Base-by-base conservation (phyloP, 1,139 yeast genomes). In the Pichia sp. region DNA sequence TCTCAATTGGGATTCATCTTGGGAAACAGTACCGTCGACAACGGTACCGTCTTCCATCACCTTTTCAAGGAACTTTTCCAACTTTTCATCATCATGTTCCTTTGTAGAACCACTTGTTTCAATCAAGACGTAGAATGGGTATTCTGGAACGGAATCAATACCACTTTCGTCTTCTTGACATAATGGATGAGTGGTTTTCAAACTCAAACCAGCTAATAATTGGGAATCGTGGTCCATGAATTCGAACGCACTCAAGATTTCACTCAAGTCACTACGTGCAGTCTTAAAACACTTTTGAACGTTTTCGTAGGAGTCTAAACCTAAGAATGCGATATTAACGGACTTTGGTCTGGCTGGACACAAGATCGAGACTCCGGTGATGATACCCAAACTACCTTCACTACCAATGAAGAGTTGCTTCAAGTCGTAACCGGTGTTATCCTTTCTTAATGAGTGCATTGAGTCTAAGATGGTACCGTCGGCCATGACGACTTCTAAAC, bases 81-180 rank as follows among this genome's bases (percentile, higher is more conserved):
- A 71, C 64, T 86, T 85, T 54, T 77, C 85, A 65, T 83, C 86
- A 60, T 86, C 93, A 32, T 85, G 94, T 37, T 86, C 95, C 59
- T 85, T 84, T 66, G 84, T 85, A 6, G 97, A 89, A 11, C 99
- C 99, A 19, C 94, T 82, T 9, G 97, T 91, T 71, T 93, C 99
- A 57, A 93, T 89, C 55, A 93, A 75, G 4, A 91, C 82, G 63
- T 90, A 91, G 66, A 90, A 93, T 41, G 96, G 96, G 65, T 86
- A 84, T 46, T 75, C 73, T 5, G 67, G 67, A 34, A 60, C 59
- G 15, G 71, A 77, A 11, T 45, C 46, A 21, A 39, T 36, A 14
- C 55, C 57, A 11, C 50, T 52, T 10, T 56, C 57, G 39, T 82
- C 83, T 58, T 85, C 95, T 45, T 59, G 63, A 30, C 60, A 57